Percentiles rank a stretch among this genome's conserved stretches.
Conservation (phyloP, 2,329 filamentous ascomycete species). For the Podosphaera leucotricha region DNA sequence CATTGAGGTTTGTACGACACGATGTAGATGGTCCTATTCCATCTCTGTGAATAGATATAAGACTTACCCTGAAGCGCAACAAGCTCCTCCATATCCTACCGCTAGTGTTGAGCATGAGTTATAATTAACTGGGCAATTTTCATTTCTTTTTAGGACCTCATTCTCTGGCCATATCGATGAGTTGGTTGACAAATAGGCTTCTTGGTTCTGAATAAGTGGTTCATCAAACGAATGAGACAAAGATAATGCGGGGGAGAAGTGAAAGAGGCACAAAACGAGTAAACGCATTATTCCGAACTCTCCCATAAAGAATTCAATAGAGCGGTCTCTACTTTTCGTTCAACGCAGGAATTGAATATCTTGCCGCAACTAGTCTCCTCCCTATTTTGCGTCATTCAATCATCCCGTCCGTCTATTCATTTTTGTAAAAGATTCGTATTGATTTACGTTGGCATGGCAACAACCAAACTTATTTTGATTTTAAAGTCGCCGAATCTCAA, state of each 20-base stretch:
- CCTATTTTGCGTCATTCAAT: neutral
- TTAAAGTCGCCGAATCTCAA: no score
- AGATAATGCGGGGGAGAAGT: neutral
- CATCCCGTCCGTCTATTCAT: neutral
- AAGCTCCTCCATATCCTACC: constrained; percentile 12
- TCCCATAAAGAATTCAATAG: neutral
- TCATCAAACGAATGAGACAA: neutral
- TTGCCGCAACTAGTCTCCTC: neutral
- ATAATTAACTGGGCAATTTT: constrained; percentile 13
- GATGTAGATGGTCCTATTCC: no score
- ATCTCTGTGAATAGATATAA: no score
- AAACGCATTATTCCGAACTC: neutral
- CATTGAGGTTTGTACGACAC: no score
- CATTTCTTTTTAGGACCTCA: constrained; percentile 13
- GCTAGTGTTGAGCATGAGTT: constrained; percentile 14
- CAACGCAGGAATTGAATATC: neutral
- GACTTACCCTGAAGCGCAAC: constrained; percentile 12
- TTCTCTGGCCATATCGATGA: constrained; percentile 4
- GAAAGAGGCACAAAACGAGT: neutral
- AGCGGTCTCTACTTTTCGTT: neutral
- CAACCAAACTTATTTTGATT: neutral
- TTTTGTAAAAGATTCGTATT: neutral
- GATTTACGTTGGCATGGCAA: neutral
- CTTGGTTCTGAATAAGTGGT: neutral
- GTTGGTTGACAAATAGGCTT: neutral